Conservation (phyloP, 176 grass and related monocot species). For the Rhynchospora breviuscula region DNA sequence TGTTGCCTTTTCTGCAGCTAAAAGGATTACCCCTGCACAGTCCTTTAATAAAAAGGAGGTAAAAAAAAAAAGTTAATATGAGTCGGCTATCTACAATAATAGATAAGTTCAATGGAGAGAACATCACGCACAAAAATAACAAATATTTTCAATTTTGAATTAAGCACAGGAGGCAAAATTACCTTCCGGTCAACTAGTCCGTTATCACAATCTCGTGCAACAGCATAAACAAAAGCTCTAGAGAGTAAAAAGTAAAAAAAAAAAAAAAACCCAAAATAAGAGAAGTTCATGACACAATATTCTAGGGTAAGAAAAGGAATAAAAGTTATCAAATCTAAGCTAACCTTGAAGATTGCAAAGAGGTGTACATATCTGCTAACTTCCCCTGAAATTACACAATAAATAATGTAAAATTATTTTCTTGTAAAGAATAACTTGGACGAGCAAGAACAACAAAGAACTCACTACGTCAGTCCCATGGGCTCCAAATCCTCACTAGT, state of each 20-base stretch:
- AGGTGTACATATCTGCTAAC: slow-evolving; percentile 95
- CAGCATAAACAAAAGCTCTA: slow-evolving; percentile 95
- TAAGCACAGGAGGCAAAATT: slow-evolving; percentile 3
- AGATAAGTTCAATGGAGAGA: not conserved
- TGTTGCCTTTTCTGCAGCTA: slow-evolving; percentile 89
- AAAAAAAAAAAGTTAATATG: slow-evolving; percentile 17
- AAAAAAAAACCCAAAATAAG: not conserved
- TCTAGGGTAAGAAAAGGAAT: not conserved
- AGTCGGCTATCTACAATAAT: slow-evolving; percentile 9
- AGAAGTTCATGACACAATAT: not conserved
- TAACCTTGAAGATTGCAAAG: slow-evolving; percentile 93
- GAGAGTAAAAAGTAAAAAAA: slow-evolving; percentile 19
- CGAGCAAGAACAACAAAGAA: too few species aligned
- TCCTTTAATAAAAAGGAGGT: slow-evolving; percentile 39
- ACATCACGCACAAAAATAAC: not conserved
- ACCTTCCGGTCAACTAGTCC: slow-evolving; percentile 88
- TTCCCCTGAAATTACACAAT: slow-evolving; percentile 54
- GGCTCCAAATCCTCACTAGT: not conserved
- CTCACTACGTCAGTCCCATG: not conserved
- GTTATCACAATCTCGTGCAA: slow-evolving; percentile 89
- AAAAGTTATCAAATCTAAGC: slow-evolving; percentile 1
- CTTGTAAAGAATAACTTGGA: not conserved
- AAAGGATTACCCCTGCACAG: slow-evolving; percentile 89
- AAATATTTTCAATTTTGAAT: not conserved
- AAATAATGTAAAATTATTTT: slow-evolving; percentile 15